These are phyloP conservation scores for Lojkania enalia DNA, from an alignment of 2,329 filamentous ascomycete species.

Conservation along the genomic window DNA sequence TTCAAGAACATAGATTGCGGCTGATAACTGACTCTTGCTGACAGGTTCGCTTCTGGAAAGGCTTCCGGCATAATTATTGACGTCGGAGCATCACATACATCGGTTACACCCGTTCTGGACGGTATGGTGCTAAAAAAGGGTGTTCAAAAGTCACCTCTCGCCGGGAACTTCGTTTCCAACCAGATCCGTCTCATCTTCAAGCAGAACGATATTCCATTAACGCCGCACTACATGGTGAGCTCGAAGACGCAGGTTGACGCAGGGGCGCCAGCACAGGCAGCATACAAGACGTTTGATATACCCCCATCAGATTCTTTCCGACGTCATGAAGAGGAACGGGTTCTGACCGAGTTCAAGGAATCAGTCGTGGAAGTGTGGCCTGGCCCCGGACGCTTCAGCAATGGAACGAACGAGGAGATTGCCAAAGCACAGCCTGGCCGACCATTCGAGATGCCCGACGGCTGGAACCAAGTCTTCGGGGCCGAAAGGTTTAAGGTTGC, in stretches of 20 bases:
- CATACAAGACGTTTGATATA: slow-evolving; percentile 69
- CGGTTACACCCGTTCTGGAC: slow-evolving; percentile 88
- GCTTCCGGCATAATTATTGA: slow-evolving; percentile 91
- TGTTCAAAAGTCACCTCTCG: slow-evolving; percentile 80
- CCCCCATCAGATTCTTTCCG: slow-evolving; percentile 72
- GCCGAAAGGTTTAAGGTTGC: slow-evolving; percentile 82
- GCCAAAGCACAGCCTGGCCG: slow-evolving; percentile 74
- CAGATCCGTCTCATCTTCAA: slow-evolving; percentile 83
- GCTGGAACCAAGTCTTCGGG: slow-evolving; percentile 93
- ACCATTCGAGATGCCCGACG: slow-evolving; percentile 96
- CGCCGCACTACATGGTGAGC: slow-evolving; percentile 84
- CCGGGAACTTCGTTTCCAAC: slow-evolving; percentile 85
- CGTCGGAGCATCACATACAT: slow-evolving; percentile 84
- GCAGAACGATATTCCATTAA: slow-evolving; percentile 72
- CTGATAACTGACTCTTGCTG: neutral
- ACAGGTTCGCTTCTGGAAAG: slow-evolving; percentile 81
- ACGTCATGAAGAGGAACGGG: slow-evolving; percentile 84
- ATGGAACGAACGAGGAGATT: slow-evolving; percentile 70
- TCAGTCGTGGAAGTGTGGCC: slow-evolving; percentile 93
- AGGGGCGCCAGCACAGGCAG: slow-evolving; percentile 74
- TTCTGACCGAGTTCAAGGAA: slow-evolving; percentile 96
- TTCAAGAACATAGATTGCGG: neutral
- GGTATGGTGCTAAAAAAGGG: slow-evolving; percentile 90
- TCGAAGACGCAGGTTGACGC: slow-evolving; percentile 90
- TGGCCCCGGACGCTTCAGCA: slow-evolving; percentile 69